Conservation (phyloP, 257 asterid genomes). For the Handroanthus guayacan region DNA sequence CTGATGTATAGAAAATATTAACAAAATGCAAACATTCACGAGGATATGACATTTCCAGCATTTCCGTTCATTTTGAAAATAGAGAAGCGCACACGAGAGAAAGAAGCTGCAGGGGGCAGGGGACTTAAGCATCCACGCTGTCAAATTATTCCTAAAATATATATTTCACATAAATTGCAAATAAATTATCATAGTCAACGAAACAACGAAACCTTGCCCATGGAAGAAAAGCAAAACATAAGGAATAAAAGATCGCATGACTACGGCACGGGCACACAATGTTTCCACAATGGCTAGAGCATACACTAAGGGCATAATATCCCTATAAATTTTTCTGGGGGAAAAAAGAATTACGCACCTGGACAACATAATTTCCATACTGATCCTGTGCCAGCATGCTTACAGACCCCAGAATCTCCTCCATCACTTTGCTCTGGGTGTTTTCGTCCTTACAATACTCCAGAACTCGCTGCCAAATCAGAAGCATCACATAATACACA, state of each 20-base stretch:
- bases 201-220: not conserved
- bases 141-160: not conserved
- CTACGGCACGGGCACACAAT: not conserved
- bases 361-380: slow-evolving; percentile 95
- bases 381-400: slow-evolving; percentile 97
- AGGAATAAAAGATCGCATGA: not conserved
- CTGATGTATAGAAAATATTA: not conserved
- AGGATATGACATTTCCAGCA: slow-evolving; percentile 2
- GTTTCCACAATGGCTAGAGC: not conserved
- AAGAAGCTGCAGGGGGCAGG: not conserved
- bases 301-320: not conserved
- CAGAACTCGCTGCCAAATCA: slow-evolving; percentile 70
- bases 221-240: not conserved
- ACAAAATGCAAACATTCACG: slow-evolving; percentile 8
- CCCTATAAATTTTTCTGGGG: not conserved
- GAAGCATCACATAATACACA: slow-evolving; percentile 22
- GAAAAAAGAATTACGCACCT: slow-evolving; percentile 53
- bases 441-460: slow-evolving; percentile 77
- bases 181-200: not conserved
- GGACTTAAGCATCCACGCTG: not conserved
- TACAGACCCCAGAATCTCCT: slow-evolving; percentile 84
- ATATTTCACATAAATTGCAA: not conserved
- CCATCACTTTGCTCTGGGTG: slow-evolving; percentile 92
- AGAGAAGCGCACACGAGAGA: too few relatives aligned
- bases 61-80: not conserved